These are phyloP conservation scores for Eutrema heterophyllum DNA, from an alignment of 345 rosid species.

Conservation along the genomic window DNA sequence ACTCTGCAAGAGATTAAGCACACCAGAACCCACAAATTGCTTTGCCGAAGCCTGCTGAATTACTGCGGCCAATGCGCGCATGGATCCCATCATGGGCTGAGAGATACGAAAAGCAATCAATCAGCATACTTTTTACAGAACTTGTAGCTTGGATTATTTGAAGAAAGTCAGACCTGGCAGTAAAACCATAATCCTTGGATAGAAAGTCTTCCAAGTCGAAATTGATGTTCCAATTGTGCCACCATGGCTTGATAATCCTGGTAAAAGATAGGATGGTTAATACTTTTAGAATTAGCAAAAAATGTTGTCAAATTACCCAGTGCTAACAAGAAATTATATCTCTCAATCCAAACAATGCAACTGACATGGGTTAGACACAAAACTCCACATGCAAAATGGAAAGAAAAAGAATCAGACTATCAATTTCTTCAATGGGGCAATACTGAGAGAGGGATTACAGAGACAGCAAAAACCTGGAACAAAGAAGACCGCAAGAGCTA, in stretches of 20 bases:
- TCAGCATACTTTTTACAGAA: conserved; percentile 1
- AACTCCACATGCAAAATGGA: background rate
- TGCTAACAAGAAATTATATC: background rate
- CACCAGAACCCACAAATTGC: conserved; percentile 77
- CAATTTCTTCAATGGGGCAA: background rate
- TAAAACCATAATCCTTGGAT: conserved; percentile 98
- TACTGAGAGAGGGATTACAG: background rate
- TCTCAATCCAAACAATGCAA: conserved; percentile 14
- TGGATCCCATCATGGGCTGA: conserved; percentile 91
- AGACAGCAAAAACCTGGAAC: conserved; percentile 1
- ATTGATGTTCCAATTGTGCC: conserved; percentile 96
- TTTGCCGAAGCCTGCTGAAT: conserved; percentile 71
- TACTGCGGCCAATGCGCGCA: conserved; percentile 82
- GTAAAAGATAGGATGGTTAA: conserved; percentile 15
- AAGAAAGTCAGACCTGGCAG: conserved; percentile 68
- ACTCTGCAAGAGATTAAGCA: conserved; percentile 93
- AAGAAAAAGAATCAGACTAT: background rate
- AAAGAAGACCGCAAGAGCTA: background rate
- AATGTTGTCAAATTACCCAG: background rate
- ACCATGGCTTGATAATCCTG: conserved; percentile 96
- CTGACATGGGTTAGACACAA: background rate
- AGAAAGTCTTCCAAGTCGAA: conserved; percentile 93
- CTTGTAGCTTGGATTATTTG: background rate
- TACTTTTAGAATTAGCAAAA: background rate
- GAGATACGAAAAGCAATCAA: conserved; percentile 22